phyloP scores from a whole-genome alignment of 345 rosid species.

The Isatis tinctoria region DNA sequence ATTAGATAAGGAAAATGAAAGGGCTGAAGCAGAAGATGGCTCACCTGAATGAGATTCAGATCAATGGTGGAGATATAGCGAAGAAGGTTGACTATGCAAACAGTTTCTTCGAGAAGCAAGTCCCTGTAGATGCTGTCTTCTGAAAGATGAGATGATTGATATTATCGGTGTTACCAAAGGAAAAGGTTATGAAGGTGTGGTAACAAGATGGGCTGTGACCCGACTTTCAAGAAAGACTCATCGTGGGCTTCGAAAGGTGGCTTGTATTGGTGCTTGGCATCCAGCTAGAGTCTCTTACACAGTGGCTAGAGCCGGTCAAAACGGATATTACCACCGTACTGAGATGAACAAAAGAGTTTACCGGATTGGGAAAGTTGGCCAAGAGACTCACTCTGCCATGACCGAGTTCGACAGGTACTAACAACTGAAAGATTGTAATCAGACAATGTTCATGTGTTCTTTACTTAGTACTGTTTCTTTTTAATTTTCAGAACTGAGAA shows the following conservation, averaged over 20 bases:
- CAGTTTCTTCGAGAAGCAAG: constrained; percentile 77
- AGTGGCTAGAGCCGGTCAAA: no score
- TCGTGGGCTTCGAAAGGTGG: constrained; percentile 87
- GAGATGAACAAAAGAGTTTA: constrained; percentile 89
- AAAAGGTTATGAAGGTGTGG: constrained; percentile 93
- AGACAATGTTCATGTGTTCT: no score
- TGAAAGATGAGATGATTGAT: constrained; percentile 91
- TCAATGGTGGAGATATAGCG: constrained; percentile 77
- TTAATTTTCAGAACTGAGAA: constrained; percentile 47
- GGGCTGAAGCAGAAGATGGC: constrained; percentile 85
- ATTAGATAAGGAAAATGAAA: no score
- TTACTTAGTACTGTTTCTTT: no score
- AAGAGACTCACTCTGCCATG: constrained; percentile 67
- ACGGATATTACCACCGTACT: constrained; percentile 58
- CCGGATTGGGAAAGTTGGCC: constrained; percentile 70
- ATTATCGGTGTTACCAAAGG: constrained; percentile 87
- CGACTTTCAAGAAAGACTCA: constrained; percentile 92
- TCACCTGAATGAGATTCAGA: constrained; percentile 84
- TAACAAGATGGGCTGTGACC: constrained; percentile 90
- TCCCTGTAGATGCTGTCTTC: constrained; percentile 70
- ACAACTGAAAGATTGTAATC: no score
- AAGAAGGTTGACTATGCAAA: constrained; percentile 78
- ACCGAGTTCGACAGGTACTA: constrained; percentile 53
- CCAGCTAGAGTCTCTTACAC: no score
- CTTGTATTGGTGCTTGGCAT: constrained; percentile 97